phyloP scores from a whole-genome alignment of 306 rosid genomes.

The Cercis canadensis region DNA sequence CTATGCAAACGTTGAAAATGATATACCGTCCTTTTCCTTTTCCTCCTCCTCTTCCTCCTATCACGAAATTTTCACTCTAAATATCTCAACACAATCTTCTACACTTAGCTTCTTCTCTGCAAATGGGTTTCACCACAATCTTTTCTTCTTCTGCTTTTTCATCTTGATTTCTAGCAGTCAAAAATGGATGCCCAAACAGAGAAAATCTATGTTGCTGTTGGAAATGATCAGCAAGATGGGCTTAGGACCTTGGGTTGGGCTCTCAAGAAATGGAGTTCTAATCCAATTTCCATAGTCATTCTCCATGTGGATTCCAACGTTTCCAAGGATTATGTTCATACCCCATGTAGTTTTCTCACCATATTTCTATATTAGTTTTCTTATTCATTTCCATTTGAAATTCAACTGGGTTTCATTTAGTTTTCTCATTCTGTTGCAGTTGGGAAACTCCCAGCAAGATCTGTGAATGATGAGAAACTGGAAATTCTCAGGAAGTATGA shows the following conservation, averaged over 20 bases:
- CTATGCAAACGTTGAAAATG: constrained; percentile 41
- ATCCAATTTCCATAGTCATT: constrained; percentile 72
- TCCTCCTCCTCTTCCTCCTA: neutral
- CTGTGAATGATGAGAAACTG: constrained; percentile 70
- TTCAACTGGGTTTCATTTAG: constrained; percentile 30
- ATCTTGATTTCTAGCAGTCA: constrained; percentile 22
- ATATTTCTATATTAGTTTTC: neutral
- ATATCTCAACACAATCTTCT: constrained; percentile 8
- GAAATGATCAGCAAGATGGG: constrained; percentile 74
- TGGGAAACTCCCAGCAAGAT: constrained; percentile 86
- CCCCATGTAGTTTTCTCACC: constrained; percentile 65
- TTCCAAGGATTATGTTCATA: constrained; percentile 63
- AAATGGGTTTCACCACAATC: constrained; percentile 18
- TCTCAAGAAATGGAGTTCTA: constrained; percentile 71
- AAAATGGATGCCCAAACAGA: constrained; percentile 52
- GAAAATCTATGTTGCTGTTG: constrained; percentile 77
- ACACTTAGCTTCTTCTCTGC: neutral
- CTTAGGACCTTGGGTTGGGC: constrained; percentile 73
- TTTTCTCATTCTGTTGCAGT: constrained; percentile 54
- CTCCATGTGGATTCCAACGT: constrained; percentile 52
- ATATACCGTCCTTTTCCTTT: constrained; percentile 11
- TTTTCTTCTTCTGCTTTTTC: neutral
- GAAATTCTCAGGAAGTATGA: constrained; percentile 59
- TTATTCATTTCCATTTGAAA: constrained; percentile 8
- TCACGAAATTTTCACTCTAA: constrained; percentile 30